Evolutionary conservation across 441 rosid genomes (phyloP), one percentile per base, ranked within the genome.

Genomic region (Syzygium syzygioides): DNA sequence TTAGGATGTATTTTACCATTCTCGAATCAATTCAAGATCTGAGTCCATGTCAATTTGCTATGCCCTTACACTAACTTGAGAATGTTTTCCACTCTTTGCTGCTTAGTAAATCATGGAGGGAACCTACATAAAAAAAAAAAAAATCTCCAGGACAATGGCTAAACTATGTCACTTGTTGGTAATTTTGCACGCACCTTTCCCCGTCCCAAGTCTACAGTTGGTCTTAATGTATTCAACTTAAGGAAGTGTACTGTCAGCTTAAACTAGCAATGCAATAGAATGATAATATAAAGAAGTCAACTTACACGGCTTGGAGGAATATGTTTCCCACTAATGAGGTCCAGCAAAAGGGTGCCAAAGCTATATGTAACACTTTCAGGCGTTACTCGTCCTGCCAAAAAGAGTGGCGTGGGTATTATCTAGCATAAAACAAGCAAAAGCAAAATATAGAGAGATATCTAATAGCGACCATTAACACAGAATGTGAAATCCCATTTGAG

Each of bases 261-360:
- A 76, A 76, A 76, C 83, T 76, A 13, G 52, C 83, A 41, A 41
- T 76, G 48, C 52, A 25, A 76, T 76, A 76, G 52, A 41, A 76
- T 45, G 23, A 76, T 41, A 41, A 12, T 41, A 41, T 76, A 23
- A 26, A 76, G n/a, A 41, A 76, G 28, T 76, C n/a, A 76, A 86
- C 92, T 95, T 93, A 98, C 99, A 93, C 96, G 99, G 93, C 99
- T 97, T 68, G 99, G 99, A 45, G 99, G 98, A 68, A 97, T 97
- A 91, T 97, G 99, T 90, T 97, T 97, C 85, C 99, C 99, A 30
- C 99, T 98, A 56, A 98, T 97, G 94, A 98, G 99, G 94, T 97
- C 99, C 86, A 98, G 94, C 95, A 98, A 93, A 62, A 98, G 92
- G 55, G 99, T 98, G 66, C 99, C 99, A 14, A 98, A 98, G 94